Percentiles rank a stretch among this genome's conserved stretches.
These are phyloP conservation scores for Neckera pumila DNA, from an alignment of 225 moss, liverwort and hornwort genomes.

Conservation along the genomic window DNA sequence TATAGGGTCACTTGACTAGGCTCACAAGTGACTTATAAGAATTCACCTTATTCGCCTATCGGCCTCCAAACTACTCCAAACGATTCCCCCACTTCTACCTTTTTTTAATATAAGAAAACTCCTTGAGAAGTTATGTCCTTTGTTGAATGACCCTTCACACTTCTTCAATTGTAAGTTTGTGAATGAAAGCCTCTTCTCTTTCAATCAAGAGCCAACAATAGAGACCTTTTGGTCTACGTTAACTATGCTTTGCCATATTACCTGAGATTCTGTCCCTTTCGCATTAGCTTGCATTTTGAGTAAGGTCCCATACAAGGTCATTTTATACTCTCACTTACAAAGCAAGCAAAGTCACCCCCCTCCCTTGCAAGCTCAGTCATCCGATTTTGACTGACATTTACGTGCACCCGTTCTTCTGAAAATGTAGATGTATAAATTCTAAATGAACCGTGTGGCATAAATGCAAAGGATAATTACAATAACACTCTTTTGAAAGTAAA, in stretches of 20 bases:
- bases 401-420: too few relatives aligned
- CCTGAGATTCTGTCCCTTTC: too few relatives aligned
- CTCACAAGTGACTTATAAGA: too few relatives aligned
- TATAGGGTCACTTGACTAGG: too few relatives aligned
- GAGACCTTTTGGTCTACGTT: too few relatives aligned
- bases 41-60: fast-evolving
- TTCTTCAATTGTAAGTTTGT: neutral
- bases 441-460: too few relatives aligned
- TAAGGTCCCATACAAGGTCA: neutral
- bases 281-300: neutral
- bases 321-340: fast-evolving
- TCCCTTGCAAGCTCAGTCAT: fast-evolving
- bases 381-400: neutral
- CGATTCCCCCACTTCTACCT: fast-evolving
- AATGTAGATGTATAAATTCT: too few relatives aligned
- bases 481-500: too few relatives aligned
- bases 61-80: fast-evolving
- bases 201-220: neutral
- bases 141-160: too few relatives aligned
- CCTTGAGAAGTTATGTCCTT: neutral
- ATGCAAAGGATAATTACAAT: too few relatives aligned
- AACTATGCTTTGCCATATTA: too few relatives aligned
- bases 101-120: neutral
- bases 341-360: neutral
- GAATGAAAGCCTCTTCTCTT: neutral